Evolutionary conservation across 352 stramenopile species (phyloP), one percentile per base, ranked within the genome.

Genomic region (Phytophthora foliorum): DNA sequence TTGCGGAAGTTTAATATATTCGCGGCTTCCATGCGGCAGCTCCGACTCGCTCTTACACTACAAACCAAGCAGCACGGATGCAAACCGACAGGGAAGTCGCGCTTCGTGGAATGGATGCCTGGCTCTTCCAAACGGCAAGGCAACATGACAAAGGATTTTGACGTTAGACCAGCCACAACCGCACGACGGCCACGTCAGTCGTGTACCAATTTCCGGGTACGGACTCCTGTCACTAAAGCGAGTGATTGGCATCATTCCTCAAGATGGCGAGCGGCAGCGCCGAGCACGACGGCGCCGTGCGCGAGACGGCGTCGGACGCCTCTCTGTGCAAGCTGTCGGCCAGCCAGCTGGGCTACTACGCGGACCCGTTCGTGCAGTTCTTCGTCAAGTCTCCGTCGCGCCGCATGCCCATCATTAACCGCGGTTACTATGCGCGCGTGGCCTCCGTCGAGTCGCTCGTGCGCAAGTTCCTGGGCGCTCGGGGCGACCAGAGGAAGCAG

Each of bases 351-450:
- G 89, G 90, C 51, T 97, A 97, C 69, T 97, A 80, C 27, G 60
- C 64, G 7, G 90, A 97, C 65, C 60, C 87, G 31, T 97, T 92
- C 68, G 83, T 90, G 58, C 75, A 80, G 53, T 94, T 80, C 64
- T 97, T 97, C 57, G 86, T 95, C 65, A 93, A 92, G 82, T 27
- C 58, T 31, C 86, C 88, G 60, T 94, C 88, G 59, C 86, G 88
- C 24, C 88, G 89, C 63, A 94, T 96, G 88, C 90, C 90, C 22
- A 81, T 97, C 57, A 97, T 97, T 64, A 96, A 97, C 63, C 87
- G 90, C 53, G 90, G 90, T 1, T 97, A 97, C 71, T 97, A 95
- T 71, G 88, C 90, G 10, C 88, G 90, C 16, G 88, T 96, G 22
- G 74, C 78, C 6, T 85, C 81, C 3, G 69, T 97, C 41, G 86